Percentiles rank a stretch among this genome's conserved stretches.
Evolutionary conservation across 176 grass and related monocot species (phyloP).

Genomic region (Thinopyrum elongatum): DNA sequence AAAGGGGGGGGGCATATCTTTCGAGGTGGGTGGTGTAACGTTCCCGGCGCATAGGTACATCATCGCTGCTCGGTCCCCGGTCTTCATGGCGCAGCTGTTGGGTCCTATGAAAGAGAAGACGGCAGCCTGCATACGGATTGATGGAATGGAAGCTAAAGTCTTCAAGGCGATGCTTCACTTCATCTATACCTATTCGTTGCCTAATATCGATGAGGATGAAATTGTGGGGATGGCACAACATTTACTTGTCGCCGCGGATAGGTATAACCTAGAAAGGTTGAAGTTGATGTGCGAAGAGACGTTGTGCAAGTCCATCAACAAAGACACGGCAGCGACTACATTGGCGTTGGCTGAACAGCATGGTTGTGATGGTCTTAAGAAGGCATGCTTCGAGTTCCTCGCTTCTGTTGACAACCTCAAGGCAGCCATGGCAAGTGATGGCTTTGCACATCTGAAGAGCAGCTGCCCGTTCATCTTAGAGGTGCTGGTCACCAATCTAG

Average conservation of each 20-base stretch:
- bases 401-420: not conserved
- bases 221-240: not conserved
- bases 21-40: not conserved
- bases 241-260: not conserved
- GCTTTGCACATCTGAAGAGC: not conserved
- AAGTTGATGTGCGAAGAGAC: not conserved
- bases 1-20: not conserved
- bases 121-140: not conserved
- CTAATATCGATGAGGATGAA: not conserved
- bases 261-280: not conserved
- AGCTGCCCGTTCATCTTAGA: not conserved
- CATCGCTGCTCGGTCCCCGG: not conserved
- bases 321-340: not conserved
- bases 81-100: not conserved
- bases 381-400: not conserved
- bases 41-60: not conserved
- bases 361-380: not conserved
- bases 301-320: not conserved
- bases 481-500: no score
- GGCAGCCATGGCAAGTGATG: not conserved
- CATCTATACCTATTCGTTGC: not conserved
- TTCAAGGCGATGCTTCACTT: slow-evolving; percentile 5
- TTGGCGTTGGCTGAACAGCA: not conserved
- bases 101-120: not conserved
- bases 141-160: not conserved